These are phyloP conservation scores for Raffaelea ambrosiae DNA, from an alignment of 2,329 filamentous ascomycete species.

Conservation along the genomic window DNA sequence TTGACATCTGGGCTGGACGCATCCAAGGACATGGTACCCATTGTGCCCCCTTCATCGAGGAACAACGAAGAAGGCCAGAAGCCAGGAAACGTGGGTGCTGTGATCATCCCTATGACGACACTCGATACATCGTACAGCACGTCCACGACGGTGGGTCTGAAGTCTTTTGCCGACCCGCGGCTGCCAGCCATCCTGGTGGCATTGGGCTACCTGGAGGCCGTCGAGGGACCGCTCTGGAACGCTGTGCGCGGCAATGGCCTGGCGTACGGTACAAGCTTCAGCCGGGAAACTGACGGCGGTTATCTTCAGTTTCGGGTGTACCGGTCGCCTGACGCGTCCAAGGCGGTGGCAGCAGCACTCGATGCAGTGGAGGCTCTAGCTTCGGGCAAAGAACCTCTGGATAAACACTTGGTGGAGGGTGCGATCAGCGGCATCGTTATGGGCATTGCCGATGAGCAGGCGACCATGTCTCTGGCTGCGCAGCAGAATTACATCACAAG, in stretches of 20 bases:
- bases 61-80: slow-evolving; percentile 66
- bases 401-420: slow-evolving; percentile 76
- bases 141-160: slow-evolving; percentile 64
- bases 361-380: slow-evolving; percentile 68
- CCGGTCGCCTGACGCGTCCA: slow-evolving; percentile 80
- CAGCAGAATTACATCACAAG: slow-evolving; percentile 74
- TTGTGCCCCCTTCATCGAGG: slow-evolving; percentile 61
- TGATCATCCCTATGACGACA: slow-evolving; percentile 82
- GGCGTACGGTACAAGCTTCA: slow-evolving; percentile 80
- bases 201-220: slow-evolving; percentile 81
- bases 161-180: slow-evolving; percentile 65
- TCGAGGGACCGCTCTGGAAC: slow-evolving; percentile 91
- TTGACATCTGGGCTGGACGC: slow-evolving; percentile 44
- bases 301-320: slow-evolving; percentile 80
- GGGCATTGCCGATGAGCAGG: slow-evolving; percentile 77
- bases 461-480: slow-evolving; percentile 75
- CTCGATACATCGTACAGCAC: slow-evolving; percentile 88
- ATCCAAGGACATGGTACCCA: slow-evolving; percentile 52
- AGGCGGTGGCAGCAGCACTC: slow-evolving; percentile 72
- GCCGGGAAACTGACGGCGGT: slow-evolving; percentile 68
- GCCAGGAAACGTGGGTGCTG: slow-evolving; percentile 64
- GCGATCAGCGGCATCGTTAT: slow-evolving; percentile 87
- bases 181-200: slow-evolving; percentile 83
- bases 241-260: slow-evolving; percentile 88
- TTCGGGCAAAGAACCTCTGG: slow-evolving; percentile 61